phyloP scores from a whole-genome alignment of 345 rosid species.

The Barbarea vulgaris region DNA sequence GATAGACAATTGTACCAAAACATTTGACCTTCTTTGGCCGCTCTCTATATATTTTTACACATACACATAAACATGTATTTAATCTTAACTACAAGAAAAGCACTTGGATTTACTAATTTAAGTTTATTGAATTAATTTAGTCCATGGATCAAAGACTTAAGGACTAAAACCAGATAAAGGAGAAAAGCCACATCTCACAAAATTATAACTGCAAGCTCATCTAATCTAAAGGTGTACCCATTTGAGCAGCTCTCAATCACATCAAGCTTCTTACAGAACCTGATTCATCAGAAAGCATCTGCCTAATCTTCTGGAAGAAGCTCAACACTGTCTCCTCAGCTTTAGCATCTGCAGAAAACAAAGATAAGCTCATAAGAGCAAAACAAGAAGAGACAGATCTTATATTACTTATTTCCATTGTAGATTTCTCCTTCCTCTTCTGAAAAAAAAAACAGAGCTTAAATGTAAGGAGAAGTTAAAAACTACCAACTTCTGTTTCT shows the following conservation, averaged over 20 bases:
- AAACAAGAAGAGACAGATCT: slow-evolving; percentile 8
- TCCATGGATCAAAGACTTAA: background rate
- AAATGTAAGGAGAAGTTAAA: background rate
- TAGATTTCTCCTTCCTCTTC: background rate
- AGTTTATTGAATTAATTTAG: background rate
- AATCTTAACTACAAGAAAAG: background rate
- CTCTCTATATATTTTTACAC: background rate
- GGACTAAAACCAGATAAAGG: background rate
- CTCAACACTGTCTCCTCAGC: slow-evolving; percentile 36
- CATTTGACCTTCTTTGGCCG: slow-evolving; percentile 11
- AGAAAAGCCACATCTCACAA: background rate
- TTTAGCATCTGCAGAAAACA: slow-evolving; percentile 37
- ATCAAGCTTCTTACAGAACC: slow-evolving; percentile 25
- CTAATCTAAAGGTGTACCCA: background rate
- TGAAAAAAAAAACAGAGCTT: background rate
- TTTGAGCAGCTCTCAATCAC: slow-evolving; percentile 17
- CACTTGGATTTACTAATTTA: background rate
- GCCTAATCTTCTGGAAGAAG: slow-evolving; percentile 43
- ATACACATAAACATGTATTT: background rate
- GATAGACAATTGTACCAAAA: background rate
- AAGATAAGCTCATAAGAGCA: background rate
- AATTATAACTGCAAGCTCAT: background rate
- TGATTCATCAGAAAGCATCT: slow-evolving; percentile 30
- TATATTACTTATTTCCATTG: background rate
- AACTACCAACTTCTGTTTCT: background rate